Conservation (phyloP, 2,329 filamentous ascomycete species). For the Sclerotinia spermophila region DNA sequence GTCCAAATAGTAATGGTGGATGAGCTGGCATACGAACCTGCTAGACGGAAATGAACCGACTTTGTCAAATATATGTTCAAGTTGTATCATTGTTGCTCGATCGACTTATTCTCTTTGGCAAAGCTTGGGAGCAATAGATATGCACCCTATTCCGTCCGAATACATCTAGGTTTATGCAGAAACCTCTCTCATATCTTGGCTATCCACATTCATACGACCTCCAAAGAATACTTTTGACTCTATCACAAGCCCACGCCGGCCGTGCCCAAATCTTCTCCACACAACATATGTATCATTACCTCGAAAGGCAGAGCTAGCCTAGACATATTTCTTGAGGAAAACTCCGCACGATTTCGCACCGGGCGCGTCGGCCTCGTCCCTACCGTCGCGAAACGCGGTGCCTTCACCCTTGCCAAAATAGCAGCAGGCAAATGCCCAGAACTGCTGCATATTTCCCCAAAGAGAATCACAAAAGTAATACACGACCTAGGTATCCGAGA, state of each 20-base stretch:
- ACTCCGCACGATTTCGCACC: background rate
- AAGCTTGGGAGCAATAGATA: background rate
- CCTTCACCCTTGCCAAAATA: background rate
- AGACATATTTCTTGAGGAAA: background rate
- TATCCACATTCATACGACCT: background rate
- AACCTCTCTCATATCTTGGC: fast-evolving
- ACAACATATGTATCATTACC: background rate
- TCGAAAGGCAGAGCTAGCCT: background rate
- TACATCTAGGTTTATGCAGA: fast-evolving
- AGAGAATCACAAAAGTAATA: too few relatives aligned
- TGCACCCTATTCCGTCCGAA: background rate
- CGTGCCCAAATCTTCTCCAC: background rate
- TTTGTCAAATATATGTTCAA: background rate
- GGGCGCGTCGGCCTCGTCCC: background rate
- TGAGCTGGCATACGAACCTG: background rate
- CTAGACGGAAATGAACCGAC: background rate
- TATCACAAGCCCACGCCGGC: background rate
- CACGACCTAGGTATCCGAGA: background rate
- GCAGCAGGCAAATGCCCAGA: fast-evolving
- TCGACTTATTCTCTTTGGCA: background rate
- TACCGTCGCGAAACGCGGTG: background rate
- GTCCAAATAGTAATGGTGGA: background rate
- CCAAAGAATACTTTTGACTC: background rate
- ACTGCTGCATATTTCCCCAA: background rate
- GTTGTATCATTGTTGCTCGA: background rate